Percentiles rank a stretch among this genome's conserved stretches.
Evolutionary conservation across 768 basidiomycete genomes (phyloP).

Genomic region (Epithele typhae): DNA sequence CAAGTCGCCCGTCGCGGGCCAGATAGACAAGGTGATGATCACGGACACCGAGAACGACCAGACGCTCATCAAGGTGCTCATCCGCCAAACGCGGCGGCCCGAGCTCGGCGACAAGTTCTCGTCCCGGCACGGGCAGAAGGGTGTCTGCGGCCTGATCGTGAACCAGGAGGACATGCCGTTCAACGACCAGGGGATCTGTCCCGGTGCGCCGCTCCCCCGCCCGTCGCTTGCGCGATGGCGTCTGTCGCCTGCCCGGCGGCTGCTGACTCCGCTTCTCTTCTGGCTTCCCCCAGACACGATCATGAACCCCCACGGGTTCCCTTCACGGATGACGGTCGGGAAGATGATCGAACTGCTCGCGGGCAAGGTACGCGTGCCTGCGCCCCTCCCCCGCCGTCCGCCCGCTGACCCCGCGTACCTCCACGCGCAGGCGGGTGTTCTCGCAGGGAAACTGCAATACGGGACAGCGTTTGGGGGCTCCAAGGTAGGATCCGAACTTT

Average conservation of each 20-base stretch:
- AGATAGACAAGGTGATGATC: constrained; percentile 97
- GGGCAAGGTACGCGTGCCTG: constrained; percentile 68
- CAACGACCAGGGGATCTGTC: constrained; percentile 94
- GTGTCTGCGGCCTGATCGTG: constrained; percentile 97
- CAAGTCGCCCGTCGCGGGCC: constrained; percentile 89
- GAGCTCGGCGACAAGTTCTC: constrained; percentile 99
- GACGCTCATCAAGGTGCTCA: constrained; percentile 93
- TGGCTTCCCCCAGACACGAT: constrained; percentile 68
- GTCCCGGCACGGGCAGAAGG: constrained; percentile 96
- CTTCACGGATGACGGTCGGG: constrained; percentile 98
- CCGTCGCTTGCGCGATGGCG: not conserved
- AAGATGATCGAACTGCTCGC: constrained; percentile 99
- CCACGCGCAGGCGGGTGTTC: constrained; percentile 71
- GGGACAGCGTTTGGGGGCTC: constrained; percentile 98
- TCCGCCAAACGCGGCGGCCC: constrained; percentile 93
- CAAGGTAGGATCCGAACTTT: constrained; percentile 51
- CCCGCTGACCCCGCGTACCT: not conserved
- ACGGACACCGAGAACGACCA: constrained; percentile 97
- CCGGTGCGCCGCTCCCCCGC: constrained; percentile 47
- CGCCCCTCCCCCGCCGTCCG: not conserved
- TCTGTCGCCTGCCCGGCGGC: too few relatives aligned
- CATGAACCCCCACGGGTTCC: constrained; percentile 99
- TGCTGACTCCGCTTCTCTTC: constrained; percentile 2
- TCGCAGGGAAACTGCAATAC: constrained; percentile 86
- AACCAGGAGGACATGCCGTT: constrained; percentile 99